These are phyloP conservation scores for Babesia bigemina DNA, from an alignment of 169 alveolate genomes.

Conservation along the genomic window DNA sequence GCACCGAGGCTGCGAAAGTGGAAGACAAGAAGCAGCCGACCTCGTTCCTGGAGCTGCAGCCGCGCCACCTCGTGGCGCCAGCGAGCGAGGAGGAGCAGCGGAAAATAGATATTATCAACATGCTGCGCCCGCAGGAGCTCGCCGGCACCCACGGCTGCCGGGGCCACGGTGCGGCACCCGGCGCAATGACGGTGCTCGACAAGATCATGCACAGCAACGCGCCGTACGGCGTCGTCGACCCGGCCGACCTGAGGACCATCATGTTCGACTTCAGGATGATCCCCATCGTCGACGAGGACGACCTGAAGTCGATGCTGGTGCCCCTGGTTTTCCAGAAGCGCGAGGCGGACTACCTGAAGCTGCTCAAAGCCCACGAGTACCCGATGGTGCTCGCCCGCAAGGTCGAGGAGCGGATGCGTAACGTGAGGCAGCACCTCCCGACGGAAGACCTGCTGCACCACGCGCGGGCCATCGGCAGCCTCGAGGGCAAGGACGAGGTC, in stretches of 20 bases:
- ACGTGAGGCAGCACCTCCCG: constrained; percentile 14
- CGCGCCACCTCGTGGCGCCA: background rate
- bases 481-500: constrained; percentile 16
- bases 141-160: background rate
- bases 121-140: background rate
- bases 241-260: constrained; percentile 29
- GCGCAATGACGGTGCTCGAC: background rate
- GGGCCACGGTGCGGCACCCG: background rate
- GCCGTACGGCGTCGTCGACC: constrained; percentile 16
- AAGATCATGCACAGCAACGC: background rate
- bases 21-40: constrained; percentile 6
- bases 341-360: constrained; percentile 43
- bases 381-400: constrained; percentile 31
- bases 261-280: constrained; percentile 57
- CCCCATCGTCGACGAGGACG: constrained; percentile 31
- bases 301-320: constrained; percentile 34
- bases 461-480: constrained; percentile 30
- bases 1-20: background rate
- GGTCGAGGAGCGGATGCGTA: constrained; percentile 41
- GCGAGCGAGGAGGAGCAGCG: background rate
- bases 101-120: background rate
- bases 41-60: constrained; percentile 59
- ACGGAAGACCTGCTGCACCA: constrained; percentile 23
- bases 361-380: constrained; percentile 32
- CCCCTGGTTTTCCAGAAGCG: constrained; percentile 53